Evolutionary conservation across 768 basidiomycete genomes (phyloP), one percentile per base, ranked within the genome.

Genomic region (Lactarius tabidus): DNA sequence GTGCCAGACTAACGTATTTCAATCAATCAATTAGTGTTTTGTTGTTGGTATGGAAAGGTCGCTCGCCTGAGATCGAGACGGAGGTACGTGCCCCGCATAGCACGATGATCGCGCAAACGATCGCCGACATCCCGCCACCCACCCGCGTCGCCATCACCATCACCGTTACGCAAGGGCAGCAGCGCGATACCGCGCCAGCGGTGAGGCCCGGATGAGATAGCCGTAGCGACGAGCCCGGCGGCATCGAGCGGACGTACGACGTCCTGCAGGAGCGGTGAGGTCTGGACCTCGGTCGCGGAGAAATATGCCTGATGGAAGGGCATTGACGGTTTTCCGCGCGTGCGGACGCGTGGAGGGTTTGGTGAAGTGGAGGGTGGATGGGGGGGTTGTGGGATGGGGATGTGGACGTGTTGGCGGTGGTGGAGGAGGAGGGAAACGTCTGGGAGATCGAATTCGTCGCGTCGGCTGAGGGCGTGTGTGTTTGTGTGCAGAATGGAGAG

Each of bases 141-240:
- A 17, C 68, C 71, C 26, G n/a, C n/a, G n/a, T n/a, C n/a, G n/a
- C n/a, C n/a, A n/a, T n/a, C n/a, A n/a, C n/a, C n/a, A n/a, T 68
- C 63, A 10, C 33, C 33, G 8, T 33, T 33, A 33, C 33, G 48
- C 23, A 26, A 23, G 7, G 86, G 86, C 48, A 86, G 59, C 10
- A 82, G 77, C 6, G 82, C 71, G 7, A 88, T 68, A 17, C 87
- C 87, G 31, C 79, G 73, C 84, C 85, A 88, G 61, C 75, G 77
- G 7, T 70, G 74, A 0, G 71, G 51, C 7, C 76, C 77, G 2
- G 52, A 61, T 2, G 71, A 43, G 23, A 81, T 68, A 1, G 77
- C 72, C 2, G 76, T 75, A 0, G 78, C 81, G 23, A 85, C 67
- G 5, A 88, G 70, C 1, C 84, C 85, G 1, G 77, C 75, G 26